Conservation (phyloP, 306 rosid genomes). For the Arachis stenosperma region DNA sequence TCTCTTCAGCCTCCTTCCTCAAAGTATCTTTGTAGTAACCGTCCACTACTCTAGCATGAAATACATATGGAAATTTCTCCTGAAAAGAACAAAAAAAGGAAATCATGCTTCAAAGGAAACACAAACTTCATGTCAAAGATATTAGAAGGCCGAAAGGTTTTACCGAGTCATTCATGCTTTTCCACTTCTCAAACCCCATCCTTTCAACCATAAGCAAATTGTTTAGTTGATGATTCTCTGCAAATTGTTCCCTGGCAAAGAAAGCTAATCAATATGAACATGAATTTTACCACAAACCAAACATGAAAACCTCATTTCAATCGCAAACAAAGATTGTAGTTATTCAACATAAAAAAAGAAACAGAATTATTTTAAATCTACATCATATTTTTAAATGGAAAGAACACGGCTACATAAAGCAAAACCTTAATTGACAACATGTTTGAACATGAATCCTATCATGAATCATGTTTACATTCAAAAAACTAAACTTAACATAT, state of each 20-base stretch:
- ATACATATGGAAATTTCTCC: constrained; percentile 57
- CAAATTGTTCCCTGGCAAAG: constrained; percentile 52
- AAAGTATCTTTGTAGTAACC: constrained; percentile 38
- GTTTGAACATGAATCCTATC: background rate
- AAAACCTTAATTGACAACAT: constrained; percentile 23
- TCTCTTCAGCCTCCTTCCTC: constrained; percentile 44
- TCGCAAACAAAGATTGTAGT: background rate
- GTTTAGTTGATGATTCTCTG: constrained; percentile 18
- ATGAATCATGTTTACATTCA: too few relatives aligned
- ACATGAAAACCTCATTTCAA: constrained; percentile 15
- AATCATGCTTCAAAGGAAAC: constrained; percentile 4
- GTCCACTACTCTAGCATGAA: constrained; percentile 45
- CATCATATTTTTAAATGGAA: constrained; percentile 1
- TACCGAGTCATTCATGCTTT: constrained; percentile 58
- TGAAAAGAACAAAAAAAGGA: constrained; percentile 30
- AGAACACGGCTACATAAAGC: background rate
- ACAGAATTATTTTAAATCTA: background rate
- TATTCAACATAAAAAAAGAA: constrained; percentile 1
- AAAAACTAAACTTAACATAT: too few relatives aligned
- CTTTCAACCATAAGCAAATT: constrained; percentile 45
- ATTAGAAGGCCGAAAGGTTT: constrained; percentile 12
- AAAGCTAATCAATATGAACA: constrained; percentile 6
- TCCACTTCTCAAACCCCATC: constrained; percentile 61
- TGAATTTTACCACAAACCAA: constrained; percentile 20
- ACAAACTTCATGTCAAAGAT: background rate